Conservation (phyloP, 176 grass and related monocot genomes). For the Oryza punctata region DNA sequence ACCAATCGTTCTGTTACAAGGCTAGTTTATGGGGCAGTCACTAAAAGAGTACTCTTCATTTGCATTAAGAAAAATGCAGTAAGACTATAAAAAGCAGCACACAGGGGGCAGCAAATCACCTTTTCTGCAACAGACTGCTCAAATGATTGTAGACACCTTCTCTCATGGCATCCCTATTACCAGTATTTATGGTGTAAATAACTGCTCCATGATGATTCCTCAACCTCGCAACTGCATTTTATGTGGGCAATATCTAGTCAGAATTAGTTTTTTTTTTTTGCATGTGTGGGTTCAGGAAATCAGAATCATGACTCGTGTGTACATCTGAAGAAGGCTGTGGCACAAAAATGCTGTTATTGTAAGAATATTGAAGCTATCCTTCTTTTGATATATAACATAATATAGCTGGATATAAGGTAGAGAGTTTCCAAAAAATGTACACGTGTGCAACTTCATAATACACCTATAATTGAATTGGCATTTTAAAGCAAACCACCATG, state of each 20-base stretch:
- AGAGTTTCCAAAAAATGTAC: neutral
- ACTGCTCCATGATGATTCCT: conserved; percentile 90
- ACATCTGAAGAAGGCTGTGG: neutral
- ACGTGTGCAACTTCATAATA: neutral
- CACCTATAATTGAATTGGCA: neutral
- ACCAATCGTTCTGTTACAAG: conserved; percentile 22
- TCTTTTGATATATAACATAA: neutral
- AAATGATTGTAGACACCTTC: conserved; percentile 67
- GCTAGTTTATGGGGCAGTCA: conserved; percentile 14
- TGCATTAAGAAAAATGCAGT: neutral
- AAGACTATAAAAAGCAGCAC: conserved; percentile 10
- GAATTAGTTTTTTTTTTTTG: neutral
- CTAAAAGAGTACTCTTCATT: neutral
- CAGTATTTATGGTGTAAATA: conserved; percentile 64
- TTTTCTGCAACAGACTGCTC: conserved; percentile 53
- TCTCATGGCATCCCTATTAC: conserved; percentile 70
- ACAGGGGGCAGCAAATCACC: conserved; percentile 37
- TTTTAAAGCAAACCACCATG: neutral
- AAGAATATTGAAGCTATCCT: conserved; percentile 1
- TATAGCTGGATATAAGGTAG: neutral
- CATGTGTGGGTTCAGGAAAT: neutral
- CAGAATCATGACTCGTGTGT: neutral
- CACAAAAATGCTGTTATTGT: neutral
- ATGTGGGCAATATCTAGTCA: neutral
- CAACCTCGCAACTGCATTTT: conserved; percentile 80